Conservation (phyloP, 495 filamentous ascomycete genomes). For the Parathielavia hyrcaniae region DNA sequence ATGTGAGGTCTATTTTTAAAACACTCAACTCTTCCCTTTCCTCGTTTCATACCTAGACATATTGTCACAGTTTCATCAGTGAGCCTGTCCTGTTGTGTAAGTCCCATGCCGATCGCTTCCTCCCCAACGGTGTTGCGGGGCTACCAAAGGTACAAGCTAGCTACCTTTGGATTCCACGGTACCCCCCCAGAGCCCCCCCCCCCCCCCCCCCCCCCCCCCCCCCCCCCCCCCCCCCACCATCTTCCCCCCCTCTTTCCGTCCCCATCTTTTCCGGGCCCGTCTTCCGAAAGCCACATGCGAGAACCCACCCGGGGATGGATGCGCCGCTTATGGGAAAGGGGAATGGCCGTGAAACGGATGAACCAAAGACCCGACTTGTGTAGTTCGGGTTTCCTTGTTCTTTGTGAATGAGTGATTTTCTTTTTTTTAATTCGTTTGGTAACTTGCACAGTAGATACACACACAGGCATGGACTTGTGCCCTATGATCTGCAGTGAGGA, state of each 20-base stretch:
- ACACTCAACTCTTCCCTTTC: not conserved
- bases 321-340: conserved; percentile 7
- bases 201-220: not conserved
- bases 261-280: conserved; percentile 9
- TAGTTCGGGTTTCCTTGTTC: too few species aligned
- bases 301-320: not conserved
- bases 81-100: too few species aligned
- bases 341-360: not conserved
- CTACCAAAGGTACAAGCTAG: not conserved
- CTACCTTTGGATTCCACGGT: not conserved
- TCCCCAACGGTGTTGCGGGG: conserved; percentile 10
- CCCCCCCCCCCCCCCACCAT: not conserved
- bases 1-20: conserved; percentile 9
- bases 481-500: too few species aligned
- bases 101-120: not conserved
- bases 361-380: too few species aligned
- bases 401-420: too few species aligned
- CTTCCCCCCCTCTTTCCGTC: not conserved
- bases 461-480: too few species aligned
- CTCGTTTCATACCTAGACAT: too few species aligned
- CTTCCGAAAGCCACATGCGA: conserved; percentile 12
- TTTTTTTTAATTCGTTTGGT: too few species aligned
- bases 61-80: too few species aligned
- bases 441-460: too few species aligned
- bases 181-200: not conserved